Base-by-base conservation (phyloP, 768 basidiomycete genomes). In the Dentipellis fragilis region DNA sequence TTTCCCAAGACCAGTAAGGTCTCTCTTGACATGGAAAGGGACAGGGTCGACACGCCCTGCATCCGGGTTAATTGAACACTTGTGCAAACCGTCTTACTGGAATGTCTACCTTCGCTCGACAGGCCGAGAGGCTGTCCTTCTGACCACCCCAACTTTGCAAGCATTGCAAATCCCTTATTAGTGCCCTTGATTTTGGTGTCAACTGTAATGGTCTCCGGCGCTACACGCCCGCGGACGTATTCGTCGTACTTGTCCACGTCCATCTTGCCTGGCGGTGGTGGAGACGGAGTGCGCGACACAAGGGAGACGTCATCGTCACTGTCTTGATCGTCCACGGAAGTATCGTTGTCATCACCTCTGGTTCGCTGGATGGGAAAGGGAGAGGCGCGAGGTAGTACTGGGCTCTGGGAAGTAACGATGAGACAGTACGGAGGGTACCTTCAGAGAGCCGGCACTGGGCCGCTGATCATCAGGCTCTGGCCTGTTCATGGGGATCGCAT, bases 11-110 rank as follows among this genome's bases (percentile, higher is more conserved):
- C 90, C 90, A 21, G 84, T 88, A 45, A 80, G 72, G 63, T 92
- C 90, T 38, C 75, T 76, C 67, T 92, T 91, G 62, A 89, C 71
- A 54, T 83, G 77, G 66, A 92, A 92, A 9, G 90, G 89, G 45
- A 93, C 75, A 1, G 90, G 90, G 48, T 93, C 89, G 52, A 86
- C 76, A 54, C 89, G 87, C 40, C 87, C 90, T 92, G 57, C 57
- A 34, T 51, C 54, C 48, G 48, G 48, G 34, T 51, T 39, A 40
- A 2, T 17, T 56, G 54, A 38, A 19, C 36, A 19, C 16, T 12
- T 10, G 37, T 54, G 40, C n/a, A n/a, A 22, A 19, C 34, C 36
- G 49, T 36, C 19, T 29, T 38, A 58, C 16, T 46, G 40, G 60
- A 49, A 52, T 19, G 37, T 71, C 17, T 58, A 90, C 90, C 90